Evolutionary conservation across 73 alveolate species (phyloP).

Genomic region (Tetrahymena borealis): DNA sequence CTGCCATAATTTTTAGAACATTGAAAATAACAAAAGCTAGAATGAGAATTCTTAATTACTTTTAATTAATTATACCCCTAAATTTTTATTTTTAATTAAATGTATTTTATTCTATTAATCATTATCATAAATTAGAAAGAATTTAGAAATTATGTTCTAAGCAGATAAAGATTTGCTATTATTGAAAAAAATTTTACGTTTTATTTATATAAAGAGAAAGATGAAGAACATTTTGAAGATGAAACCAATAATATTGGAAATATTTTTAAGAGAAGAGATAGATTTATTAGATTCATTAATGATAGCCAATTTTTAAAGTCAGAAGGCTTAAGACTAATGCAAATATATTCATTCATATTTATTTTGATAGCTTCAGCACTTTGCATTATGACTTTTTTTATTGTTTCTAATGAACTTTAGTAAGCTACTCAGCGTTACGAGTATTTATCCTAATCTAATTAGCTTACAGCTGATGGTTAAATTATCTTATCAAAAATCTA

Average conservation of each 20-base stretch:
- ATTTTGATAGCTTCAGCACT: neutral
- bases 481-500: neutral
- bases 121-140: too few relatives aligned
- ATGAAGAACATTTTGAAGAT: neutral
- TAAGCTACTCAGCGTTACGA: neutral
- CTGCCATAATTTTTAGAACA: too few relatives aligned
- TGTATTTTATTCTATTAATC: too few relatives aligned
- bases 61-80: too few relatives aligned
- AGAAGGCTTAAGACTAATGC: constrained; percentile 2
- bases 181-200: too few relatives aligned
- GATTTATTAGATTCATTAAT: constrained; percentile 10
- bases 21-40: too few relatives aligned
- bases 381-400: neutral
- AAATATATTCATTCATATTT: neutral
- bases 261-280: constrained; percentile 11
- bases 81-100: too few relatives aligned
- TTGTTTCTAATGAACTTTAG: neutral
- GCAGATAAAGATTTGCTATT: too few relatives aligned
- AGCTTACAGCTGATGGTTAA: neutral
- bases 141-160: neutral
- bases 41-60: too few relatives aligned
- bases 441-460: neutral
- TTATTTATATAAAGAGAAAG: neutral
- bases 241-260: constrained; percentile 2
- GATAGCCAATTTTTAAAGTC: constrained; percentile 11